Conservation (phyloP, 805 yeast species). For the Tetrapisispora fleetii region DNA sequence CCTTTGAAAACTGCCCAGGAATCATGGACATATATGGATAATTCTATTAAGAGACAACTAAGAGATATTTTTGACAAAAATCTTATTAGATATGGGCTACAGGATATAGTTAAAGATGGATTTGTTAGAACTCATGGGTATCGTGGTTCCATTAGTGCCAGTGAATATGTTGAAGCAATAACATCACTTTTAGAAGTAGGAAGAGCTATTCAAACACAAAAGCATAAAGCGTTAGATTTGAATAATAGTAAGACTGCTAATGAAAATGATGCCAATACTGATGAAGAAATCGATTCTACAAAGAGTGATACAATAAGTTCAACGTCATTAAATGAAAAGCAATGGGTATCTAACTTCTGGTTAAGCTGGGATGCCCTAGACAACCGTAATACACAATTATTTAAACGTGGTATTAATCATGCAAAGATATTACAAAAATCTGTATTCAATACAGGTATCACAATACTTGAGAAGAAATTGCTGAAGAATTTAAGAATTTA, state of each 20-base stretch:
- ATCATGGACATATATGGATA: conserved; percentile 85
- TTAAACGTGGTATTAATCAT: conserved; percentile 52
- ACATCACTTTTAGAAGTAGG: conserved; percentile 75
- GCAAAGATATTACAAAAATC: conserved; percentile 81
- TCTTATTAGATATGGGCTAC: conserved; percentile 67
- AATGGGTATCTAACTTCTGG: conserved; percentile 72
- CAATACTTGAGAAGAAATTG: conserved; percentile 73
- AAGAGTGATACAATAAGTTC: conserved; percentile 4
- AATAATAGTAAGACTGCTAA: conserved; percentile 19
- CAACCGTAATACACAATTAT: conserved; percentile 30
- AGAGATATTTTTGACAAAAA: conserved; percentile 60
- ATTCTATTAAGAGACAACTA: conserved; percentile 62
- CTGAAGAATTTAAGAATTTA: conserved; percentile 72
- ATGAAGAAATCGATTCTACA: conserved; percentile 23
- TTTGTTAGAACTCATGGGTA: conserved; percentile 81
- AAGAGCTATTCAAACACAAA: conserved; percentile 12
- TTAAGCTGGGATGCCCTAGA: conserved; percentile 56
- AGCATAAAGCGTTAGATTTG: conserved; percentile 13
- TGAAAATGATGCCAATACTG: conserved; percentile 21
- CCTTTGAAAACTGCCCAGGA: conserved; percentile 83
- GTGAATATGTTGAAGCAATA: conserved; percentile 84
- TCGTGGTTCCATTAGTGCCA: conserved; percentile 79
- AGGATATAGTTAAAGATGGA: conserved; percentile 76
- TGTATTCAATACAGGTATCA: conserved; percentile 79
- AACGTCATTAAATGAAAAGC: conserved; percentile 27